Evolutionary conservation across 2,329 filamentous ascomycete species (phyloP).

Genomic region (Talaromyces islandicus): DNA sequence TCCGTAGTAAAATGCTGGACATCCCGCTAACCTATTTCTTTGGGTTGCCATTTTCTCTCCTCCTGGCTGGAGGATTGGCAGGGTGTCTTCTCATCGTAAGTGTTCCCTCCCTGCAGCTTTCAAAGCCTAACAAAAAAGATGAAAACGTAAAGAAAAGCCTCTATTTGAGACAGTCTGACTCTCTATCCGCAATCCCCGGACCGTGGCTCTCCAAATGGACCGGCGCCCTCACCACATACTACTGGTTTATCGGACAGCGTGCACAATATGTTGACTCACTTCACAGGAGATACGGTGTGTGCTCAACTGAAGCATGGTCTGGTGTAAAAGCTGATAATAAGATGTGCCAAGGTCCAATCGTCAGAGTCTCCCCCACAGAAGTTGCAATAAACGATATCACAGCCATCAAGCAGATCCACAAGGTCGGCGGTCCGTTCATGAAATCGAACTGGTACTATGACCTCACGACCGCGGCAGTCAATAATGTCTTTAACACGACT

Average conservation of each 20-base stretch:
- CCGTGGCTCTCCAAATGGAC: slow-evolving; percentile 22
- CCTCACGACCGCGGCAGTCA: slow-evolving; percentile 13
- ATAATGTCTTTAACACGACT: slow-evolving; percentile 37
- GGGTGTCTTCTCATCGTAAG: background rate
- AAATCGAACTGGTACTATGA: slow-evolving; percentile 29
- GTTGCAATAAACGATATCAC: slow-evolving; percentile 34
- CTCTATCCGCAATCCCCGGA: slow-evolving; percentile 17
- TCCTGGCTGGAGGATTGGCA: background rate
- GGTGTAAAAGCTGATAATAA: background rate
- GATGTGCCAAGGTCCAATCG: slow-evolving; percentile 21
- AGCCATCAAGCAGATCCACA: slow-evolving; percentile 29
- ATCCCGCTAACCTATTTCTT: background rate
- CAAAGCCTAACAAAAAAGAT: background rate
- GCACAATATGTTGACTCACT: slow-evolving; percentile 20
- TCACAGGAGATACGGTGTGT: slow-evolving; percentile 25
- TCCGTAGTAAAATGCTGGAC: background rate
- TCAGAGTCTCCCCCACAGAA: slow-evolving; percentile 22
- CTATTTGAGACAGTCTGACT: background rate
- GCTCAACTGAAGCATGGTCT: background rate
- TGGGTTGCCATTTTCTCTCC: background rate
- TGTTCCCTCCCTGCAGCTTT: background rate
- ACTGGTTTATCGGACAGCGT: slow-evolving; percentile 17
- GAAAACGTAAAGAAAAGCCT: background rate
- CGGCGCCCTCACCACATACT: slow-evolving; percentile 15
- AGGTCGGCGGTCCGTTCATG: slow-evolving; percentile 24